Evolutionary conservation across 164 flowering plant genomes (phyloP).

Genomic region (Malania oleifera): DNA sequence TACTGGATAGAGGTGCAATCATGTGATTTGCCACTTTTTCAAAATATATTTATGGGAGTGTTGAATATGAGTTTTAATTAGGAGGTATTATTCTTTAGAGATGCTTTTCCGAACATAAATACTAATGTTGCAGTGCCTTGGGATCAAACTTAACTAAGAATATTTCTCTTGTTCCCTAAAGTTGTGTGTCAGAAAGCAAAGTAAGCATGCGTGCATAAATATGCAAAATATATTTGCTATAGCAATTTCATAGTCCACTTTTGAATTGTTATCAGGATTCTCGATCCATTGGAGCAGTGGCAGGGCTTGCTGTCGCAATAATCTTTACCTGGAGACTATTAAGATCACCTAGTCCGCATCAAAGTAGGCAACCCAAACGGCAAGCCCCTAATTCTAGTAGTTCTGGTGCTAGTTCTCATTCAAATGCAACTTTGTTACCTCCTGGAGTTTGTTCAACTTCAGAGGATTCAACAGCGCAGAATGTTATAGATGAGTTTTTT

Average conservation of each 20-base stretch:
- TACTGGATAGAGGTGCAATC: no score
- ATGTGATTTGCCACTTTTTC: no score
- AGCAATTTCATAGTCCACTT: conserved; percentile 7
- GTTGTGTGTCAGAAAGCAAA: no score
- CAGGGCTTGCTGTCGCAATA: conserved; percentile 72
- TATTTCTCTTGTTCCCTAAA: no score
- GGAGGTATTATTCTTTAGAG: no score
- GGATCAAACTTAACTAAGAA: not conserved
- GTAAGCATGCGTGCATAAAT: no score
- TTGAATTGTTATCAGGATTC: conserved; percentile 43
- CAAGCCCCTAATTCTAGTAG: conserved; percentile 39
- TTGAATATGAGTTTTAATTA: no score
- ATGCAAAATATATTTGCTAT: not conserved
- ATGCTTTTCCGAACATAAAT: no score
- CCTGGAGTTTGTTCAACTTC: conserved; percentile 35
- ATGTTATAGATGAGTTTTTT: conserved; percentile 74
- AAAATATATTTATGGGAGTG: no score
- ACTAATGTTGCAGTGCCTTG: not conserved
- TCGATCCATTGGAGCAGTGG: conserved; percentile 65
- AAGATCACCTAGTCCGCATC: conserved; percentile 52
- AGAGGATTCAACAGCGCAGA: conserved; percentile 54
- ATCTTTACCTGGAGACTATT: conserved; percentile 75
- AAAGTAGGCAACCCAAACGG: conserved; percentile 61
- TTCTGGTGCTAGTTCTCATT: conserved; percentile 35
- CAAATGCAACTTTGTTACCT: conserved; percentile 26